phyloP scores from a whole-genome alignment of 2,329 filamentous ascomycete genomes.

The Chaetomium globosum region DNA sequence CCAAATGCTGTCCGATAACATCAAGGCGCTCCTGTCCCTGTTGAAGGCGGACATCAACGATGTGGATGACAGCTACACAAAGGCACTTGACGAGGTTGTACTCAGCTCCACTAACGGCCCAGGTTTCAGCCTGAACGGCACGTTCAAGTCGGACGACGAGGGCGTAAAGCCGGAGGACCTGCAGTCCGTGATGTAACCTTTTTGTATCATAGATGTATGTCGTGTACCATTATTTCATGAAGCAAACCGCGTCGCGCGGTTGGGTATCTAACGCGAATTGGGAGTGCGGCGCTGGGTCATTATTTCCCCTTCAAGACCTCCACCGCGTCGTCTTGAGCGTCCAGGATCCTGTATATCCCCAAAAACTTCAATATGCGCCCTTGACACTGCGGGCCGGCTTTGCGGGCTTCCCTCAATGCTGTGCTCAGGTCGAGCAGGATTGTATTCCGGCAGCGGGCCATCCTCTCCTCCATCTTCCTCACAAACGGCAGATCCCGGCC shows the following conservation, averaged over 20 bases:
- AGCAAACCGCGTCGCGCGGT: slow-evolving; percentile 24
- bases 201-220: slow-evolving; percentile 35
- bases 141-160: slow-evolving; percentile 66
- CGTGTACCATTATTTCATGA: slow-evolving; percentile 34
- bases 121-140: slow-evolving; percentile 82
- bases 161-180: slow-evolving; percentile 57
- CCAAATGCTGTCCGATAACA: slow-evolving; percentile 80
- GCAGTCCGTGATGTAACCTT: slow-evolving; percentile 55
- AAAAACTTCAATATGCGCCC: slow-evolving; percentile 55
- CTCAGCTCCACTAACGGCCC: slow-evolving; percentile 86
- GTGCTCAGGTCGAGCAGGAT: slow-evolving; percentile 59
- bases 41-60: slow-evolving; percentile 79
- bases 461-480: slow-evolving; percentile 55
- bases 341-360: slow-evolving; percentile 55
- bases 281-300: not conserved
- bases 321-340: slow-evolving; percentile 57
- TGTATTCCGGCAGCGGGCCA: slow-evolving; percentile 58
- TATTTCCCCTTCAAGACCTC: slow-evolving; percentile 51
- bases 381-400: slow-evolving; percentile 49
- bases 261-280: slow-evolving; percentile 37
- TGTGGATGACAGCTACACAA: slow-evolving; percentile 51
- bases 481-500: slow-evolving; percentile 55
- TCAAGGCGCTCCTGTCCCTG: slow-evolving; percentile 73
- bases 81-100: slow-evolving; percentile 75
- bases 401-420: slow-evolving; percentile 50